These are phyloP conservation scores for Phaseolus lunatus DNA, from an alignment of 306 rosid species.

Conservation along the genomic window DNA sequence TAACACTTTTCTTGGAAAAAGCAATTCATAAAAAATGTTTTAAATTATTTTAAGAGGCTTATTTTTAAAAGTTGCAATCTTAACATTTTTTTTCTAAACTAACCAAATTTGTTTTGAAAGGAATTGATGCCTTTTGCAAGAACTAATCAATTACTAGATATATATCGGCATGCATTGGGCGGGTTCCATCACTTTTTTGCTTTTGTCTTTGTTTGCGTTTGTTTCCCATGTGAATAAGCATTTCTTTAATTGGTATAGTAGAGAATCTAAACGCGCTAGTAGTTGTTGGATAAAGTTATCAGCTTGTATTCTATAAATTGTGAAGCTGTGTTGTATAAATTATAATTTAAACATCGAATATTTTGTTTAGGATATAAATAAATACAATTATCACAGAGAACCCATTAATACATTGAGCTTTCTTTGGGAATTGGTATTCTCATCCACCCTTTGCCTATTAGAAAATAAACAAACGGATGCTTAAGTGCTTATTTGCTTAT, in stretches of 20 bases:
- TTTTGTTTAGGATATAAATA: background rate
- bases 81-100: background rate
- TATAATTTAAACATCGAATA: background rate
- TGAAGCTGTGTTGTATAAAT: background rate
- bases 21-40: background rate
- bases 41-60: background rate
- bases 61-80: background rate
- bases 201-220: background rate
- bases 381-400: background rate
- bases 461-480: background rate
- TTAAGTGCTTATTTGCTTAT: background rate
- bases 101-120: background rate
- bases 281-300: slow-evolving; percentile 24
- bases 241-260: slow-evolving; percentile 4
- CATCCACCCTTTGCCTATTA: background rate
- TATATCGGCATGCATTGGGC: background rate
- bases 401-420: background rate
- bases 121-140: background rate
- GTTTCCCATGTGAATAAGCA: slow-evolving; percentile 22
- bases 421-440: background rate
- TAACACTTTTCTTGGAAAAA: background rate
- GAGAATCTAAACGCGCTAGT: background rate
- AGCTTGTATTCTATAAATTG: background rate
- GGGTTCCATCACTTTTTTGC: background rate
- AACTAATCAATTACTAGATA: background rate